Base-by-base conservation (phyloP, 2,329 filamentous ascomycete genomes). In the Diplocarpon mali region DNA sequence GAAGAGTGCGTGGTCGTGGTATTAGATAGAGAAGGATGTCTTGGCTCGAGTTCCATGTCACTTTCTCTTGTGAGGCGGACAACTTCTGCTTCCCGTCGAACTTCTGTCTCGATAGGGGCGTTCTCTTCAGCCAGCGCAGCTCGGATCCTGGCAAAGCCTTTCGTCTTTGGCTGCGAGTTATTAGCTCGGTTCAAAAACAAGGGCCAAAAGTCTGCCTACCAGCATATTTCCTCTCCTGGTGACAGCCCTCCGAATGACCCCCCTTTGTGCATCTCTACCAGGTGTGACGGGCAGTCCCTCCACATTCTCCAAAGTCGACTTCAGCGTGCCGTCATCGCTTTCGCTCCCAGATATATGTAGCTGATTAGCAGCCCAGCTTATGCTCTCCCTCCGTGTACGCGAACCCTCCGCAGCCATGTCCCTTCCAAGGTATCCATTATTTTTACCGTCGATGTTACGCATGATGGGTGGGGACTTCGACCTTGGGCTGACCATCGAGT, bases 61-160 rank as follows among this genome's bases (percentile, higher is more conserved):
- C 83, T 90, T 63, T 96, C 92, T 35, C 88, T 83, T 24, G 96
- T 89, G 64, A 95, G 92, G 40, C 87, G 85, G 51, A 98, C 87
- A 5, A 96, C 92, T 64, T 96, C 90, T 31, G 90, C 88, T 68
- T 98, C 92, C 32, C 88, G 82, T 42, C 85, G 81, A 46, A 87
- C 80, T 63, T 98, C 92, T 35, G 83, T 83, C 57, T 98, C 92
- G 9, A 94, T 71, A 0, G 92, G 92, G 0, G 88, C 79, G 13
- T 78, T 76, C 66, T 98, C 92, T 66, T 98, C 92, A 46, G 85
- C 73, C 0, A 98, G 72, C 3, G 88, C 88, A 8, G 90, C 92
- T 49, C 85, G 80, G 53, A 98, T 95, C 10, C 92, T 82, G 5
- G 89, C 88, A 63, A 98, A 98, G 0, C 83, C 88, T 66, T 95